phyloP scores from a whole-genome alignment of 2,329 filamentous ascomycete species.

The Juglanconis oblonga region DNA sequence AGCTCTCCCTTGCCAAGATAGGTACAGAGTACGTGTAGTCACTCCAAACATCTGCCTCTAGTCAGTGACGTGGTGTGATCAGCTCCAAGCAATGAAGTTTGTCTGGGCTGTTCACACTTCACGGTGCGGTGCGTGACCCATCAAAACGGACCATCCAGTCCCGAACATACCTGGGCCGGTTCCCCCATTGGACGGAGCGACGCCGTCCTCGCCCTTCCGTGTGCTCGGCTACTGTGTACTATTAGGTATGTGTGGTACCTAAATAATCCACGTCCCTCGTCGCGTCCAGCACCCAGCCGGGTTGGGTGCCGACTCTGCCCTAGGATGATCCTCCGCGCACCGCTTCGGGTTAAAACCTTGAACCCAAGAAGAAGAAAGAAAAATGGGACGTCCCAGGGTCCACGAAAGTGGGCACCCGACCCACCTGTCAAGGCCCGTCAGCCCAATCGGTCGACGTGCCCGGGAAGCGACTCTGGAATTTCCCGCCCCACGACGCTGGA shows the following conservation, averaged over 20 bases:
- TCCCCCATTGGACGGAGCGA: too few species aligned
- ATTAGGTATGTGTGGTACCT: neutral
- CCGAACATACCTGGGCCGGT: neutral
- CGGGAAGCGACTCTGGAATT: neutral
- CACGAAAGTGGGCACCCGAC: neutral
- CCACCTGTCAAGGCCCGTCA: neutral
- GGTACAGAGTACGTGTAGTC: too few species aligned
- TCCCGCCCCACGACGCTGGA: too few species aligned
- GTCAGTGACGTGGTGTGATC: too few species aligned
- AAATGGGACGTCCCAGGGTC: neutral
- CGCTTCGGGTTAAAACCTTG: constrained; percentile 6
- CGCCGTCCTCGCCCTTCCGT: too few species aligned
- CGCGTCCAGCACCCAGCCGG: neutral
- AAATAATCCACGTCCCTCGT: neutral
- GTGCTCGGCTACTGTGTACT: neutral
- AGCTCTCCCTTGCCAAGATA: neutral
- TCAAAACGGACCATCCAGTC: constrained; percentile 1
- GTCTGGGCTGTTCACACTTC: neutral
- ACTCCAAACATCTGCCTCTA: too few species aligned
- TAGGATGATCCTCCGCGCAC: constrained; percentile 13
- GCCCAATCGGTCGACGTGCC: neutral
- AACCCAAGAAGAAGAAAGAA: neutral
- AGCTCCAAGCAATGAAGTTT: too few species aligned
- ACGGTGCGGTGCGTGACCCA: neutral
- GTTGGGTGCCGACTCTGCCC: neutral